phyloP scores from a whole-genome alignment of 768 basidiomycete genomes.

The Calocera cornea region DNA sequence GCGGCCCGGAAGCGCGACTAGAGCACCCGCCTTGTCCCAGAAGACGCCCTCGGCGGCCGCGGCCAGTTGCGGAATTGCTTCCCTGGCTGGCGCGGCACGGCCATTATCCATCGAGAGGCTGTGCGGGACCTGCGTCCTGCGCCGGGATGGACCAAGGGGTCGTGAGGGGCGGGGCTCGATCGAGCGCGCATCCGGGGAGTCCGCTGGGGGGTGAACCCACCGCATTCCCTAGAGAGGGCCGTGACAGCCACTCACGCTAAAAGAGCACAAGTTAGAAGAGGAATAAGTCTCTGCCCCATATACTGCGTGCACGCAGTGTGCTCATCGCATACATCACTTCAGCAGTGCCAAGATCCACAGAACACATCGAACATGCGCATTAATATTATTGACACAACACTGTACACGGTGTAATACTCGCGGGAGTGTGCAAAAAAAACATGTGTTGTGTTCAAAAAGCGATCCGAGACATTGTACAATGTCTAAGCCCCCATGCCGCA shows the following conservation, averaged over 20 bases:
- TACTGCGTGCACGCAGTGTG: no score
- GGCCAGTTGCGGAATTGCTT: constrained; percentile 87
- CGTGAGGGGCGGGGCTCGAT: constrained; percentile 90
- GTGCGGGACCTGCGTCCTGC: constrained; percentile 40
- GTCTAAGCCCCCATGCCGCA: no score
- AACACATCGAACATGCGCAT: no score
- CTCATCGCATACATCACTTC: no score
- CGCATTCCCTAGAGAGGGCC: constrained; percentile 76
- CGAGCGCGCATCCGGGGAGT: constrained; percentile 62
- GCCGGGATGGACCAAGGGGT: constrained; percentile 80
- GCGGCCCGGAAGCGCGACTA: constrained; percentile 65
- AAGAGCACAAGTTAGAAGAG: background rate
- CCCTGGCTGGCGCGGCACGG: constrained; percentile 69
- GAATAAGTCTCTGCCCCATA: no score
- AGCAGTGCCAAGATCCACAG: no score
- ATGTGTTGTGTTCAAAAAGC: no score
- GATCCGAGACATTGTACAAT: no score
- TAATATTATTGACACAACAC: no score
- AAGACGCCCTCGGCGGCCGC: constrained; percentile 84
- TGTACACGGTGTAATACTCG: no score
- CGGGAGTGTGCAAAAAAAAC: no score
- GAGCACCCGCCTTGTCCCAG: constrained; percentile 78
- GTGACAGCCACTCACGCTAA: constrained; percentile 45
- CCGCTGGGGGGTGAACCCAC: constrained; percentile 46
- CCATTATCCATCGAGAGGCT: constrained; percentile 45